These are phyloP conservation scores for Naganishia sp. DNA, from an alignment of 1,284 basidiomycete genomes.

Conservation along the genomic window DNA sequence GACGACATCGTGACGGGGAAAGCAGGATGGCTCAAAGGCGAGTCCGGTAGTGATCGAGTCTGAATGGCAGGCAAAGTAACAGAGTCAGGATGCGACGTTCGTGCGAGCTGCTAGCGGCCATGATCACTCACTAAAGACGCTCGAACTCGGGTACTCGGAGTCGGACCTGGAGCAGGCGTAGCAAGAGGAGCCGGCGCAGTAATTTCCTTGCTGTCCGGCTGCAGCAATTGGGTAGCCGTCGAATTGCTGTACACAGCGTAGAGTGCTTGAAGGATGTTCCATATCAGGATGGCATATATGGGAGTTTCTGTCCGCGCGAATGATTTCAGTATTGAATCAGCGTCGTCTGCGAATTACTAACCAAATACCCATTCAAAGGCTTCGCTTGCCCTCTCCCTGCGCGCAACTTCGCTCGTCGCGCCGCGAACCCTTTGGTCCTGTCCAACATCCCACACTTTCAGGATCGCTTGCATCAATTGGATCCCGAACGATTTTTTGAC, in stretches of 20 bases:
- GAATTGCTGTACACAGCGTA: slow-evolving; percentile 24
- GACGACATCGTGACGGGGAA: slow-evolving; percentile 26
- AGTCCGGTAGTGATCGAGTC: slow-evolving; percentile 22
- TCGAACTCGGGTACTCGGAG: slow-evolving; percentile 12
- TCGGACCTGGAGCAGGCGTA: slow-evolving; percentile 11
- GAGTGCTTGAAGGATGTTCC: slow-evolving; percentile 18
- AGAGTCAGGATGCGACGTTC: not conserved
- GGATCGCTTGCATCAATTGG: slow-evolving; percentile 8
- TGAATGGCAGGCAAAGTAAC: not conserved
- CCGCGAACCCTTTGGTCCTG: slow-evolving; percentile 10
- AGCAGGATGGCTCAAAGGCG: slow-evolving; percentile 13
- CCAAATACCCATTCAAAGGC: slow-evolving; percentile 21
- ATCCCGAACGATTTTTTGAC: slow-evolving; percentile 12
- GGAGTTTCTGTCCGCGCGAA: not conserved
- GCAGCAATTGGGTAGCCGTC: slow-evolving; percentile 12
- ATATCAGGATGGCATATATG: slow-evolving; percentile 15
- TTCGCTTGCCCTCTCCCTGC: slow-evolving; percentile 15
- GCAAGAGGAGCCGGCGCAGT: slow-evolving; percentile 5
- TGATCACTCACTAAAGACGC: slow-evolving; percentile 13
- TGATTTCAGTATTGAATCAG: not conserved
- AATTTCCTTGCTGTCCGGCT: slow-evolving; percentile 8
- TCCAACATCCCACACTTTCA: slow-evolving; percentile 9
- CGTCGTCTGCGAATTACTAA: not conserved
- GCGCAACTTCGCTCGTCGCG: slow-evolving; percentile 18
- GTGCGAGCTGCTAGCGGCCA: not conserved